Percentiles rank a stretch among this genome's conserved stretches.
These are phyloP conservation scores for Puccinia coronata DNA, from an alignment of 1,284 basidiomycete species.

Conservation along the genomic window DNA sequence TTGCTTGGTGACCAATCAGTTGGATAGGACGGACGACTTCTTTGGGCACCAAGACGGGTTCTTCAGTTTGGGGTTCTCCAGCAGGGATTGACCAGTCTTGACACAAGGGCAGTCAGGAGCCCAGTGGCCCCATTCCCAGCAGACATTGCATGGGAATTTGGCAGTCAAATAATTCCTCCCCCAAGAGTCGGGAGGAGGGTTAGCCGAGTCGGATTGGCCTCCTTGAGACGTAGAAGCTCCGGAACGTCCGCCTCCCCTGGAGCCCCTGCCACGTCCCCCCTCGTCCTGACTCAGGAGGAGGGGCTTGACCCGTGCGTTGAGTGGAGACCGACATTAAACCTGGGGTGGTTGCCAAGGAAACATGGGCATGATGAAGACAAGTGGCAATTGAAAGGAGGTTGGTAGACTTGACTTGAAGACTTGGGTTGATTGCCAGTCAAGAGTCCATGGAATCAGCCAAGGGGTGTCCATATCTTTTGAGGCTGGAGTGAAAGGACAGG, in stretches of 20 bases:
- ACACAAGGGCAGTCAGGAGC: not conserved
- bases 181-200: not conserved
- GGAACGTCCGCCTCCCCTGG: not conserved
- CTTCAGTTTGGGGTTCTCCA: not conserved
- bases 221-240: not conserved
- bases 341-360: not conserved
- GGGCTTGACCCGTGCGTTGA: too few species aligned
- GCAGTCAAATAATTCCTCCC: not conserved
- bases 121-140: constrained; percentile 1
- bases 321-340: not conserved
- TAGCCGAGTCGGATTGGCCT: not conserved
- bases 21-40: not conserved
- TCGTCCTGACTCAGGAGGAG: too few species aligned
- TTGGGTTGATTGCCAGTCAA: not conserved
- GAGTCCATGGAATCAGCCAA: not conserved
- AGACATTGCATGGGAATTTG: not conserved
- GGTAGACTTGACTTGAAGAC: not conserved
- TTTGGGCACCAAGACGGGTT: not conserved
- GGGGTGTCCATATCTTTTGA: not conserved
- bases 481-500: constrained; percentile 1
- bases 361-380: not conserved
- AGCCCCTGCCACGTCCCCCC: not conserved
- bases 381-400: not conserved
- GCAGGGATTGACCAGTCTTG: not conserved
- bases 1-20: not conserved